Evolutionary conservation across 208 protist genomes (phyloP).

Genomic region (Acanthamoeba polyphaga): DNA sequence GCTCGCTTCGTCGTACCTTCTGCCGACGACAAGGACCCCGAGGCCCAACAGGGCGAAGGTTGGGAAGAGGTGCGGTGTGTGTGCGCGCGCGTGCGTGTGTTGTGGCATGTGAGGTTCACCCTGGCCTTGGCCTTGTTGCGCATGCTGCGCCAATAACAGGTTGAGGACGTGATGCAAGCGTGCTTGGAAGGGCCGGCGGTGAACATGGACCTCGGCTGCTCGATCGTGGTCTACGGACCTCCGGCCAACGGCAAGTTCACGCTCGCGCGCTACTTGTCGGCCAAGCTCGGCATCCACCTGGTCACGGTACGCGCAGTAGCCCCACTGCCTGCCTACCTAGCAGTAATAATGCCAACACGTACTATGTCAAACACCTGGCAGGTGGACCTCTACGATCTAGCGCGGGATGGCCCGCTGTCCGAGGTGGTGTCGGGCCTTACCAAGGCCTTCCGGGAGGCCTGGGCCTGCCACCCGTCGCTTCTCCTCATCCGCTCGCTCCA

Average conservation of each 20-base stretch:
- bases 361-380: background rate
- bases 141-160: background rate
- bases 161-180: conserved; percentile 25
- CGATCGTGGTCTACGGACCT: conserved; percentile 67
- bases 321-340: too few species aligned
- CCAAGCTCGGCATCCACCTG: conserved; percentile 65
- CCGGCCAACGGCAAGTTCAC: conserved; percentile 69
- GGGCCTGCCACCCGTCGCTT: conserved; percentile 46
- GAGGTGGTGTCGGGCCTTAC: background rate
- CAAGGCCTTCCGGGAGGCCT: conserved; percentile 43
- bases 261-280: conserved; percentile 54
- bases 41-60: conserved; percentile 9
- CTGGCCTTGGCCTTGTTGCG: background rate
- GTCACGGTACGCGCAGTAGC: background rate
- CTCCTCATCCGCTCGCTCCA: conserved; percentile 59
- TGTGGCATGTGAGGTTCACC: background rate
- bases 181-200: conserved; percentile 33
- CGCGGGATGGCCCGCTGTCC: background rate
- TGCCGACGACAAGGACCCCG: background rate
- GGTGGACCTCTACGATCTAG: conserved; percentile 68
- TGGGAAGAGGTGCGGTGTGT: conserved; percentile 3
- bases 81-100: background rate
- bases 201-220: conserved; percentile 37
- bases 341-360: too few species aligned
- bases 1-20: background rate